phyloP scores from a whole-genome alignment of 331 rosid species.

The Dryas integrifolia region DNA sequence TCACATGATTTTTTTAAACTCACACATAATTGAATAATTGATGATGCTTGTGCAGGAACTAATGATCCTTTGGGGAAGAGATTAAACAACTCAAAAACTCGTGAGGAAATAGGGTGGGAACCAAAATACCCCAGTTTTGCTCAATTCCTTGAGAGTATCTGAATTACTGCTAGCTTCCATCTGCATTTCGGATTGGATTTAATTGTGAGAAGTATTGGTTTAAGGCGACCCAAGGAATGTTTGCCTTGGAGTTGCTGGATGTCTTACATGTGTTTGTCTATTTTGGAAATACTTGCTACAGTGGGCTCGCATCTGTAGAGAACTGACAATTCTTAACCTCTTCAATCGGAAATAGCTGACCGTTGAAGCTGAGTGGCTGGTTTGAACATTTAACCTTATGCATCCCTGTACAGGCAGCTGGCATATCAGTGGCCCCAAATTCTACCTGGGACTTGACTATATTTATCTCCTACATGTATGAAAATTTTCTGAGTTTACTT shows the following conservation, averaged over 20 bases:
- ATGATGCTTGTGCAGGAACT: slow-evolving; percentile 50
- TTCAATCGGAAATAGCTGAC: background rate
- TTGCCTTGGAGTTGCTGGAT: slow-evolving; percentile 13
- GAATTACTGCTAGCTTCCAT: slow-evolving; percentile 23
- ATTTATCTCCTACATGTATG: background rate
- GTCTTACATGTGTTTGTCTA: background rate
- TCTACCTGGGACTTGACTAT: background rate
- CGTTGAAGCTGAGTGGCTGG: slow-evolving; percentile 9
- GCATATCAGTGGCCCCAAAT: slow-evolving; percentile 1
- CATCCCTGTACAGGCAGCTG: slow-evolving; percentile 2
- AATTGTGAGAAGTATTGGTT: background rate
- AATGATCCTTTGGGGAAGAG: slow-evolving; percentile 78
- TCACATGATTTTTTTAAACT: background rate
- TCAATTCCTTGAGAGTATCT: slow-evolving; percentile 59
- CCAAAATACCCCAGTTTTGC: slow-evolving; percentile 77
- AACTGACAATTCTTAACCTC: background rate
- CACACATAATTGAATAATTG: background rate
- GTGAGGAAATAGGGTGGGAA: slow-evolving; percentile 75
- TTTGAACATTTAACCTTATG: background rate
- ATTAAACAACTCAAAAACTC: slow-evolving; percentile 73
- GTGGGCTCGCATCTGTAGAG: background rate
- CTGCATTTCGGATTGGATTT: background rate
- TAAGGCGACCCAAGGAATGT: background rate
- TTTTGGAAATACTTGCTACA: background rate
- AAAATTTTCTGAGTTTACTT: background rate